Base-by-base conservation (phyloP, 179 eudicot species). In the Spinacia oleracea region DNA sequence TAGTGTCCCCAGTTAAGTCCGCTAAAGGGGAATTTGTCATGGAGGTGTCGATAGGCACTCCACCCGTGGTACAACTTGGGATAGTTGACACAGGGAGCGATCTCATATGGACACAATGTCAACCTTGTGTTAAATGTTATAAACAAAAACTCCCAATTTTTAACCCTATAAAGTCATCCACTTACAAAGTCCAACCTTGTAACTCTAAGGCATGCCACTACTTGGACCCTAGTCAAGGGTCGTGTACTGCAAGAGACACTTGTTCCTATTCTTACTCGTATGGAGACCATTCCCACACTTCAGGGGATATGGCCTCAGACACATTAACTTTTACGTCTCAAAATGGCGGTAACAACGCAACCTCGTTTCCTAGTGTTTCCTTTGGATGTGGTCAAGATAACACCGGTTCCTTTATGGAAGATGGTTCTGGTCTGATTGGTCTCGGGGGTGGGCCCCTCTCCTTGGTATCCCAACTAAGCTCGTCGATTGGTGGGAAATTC, bases 11-110 rank as follows among this genome's bases (percentile, higher is more conserved):
- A 2, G 70, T 89, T 20, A 21, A 1, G 4, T 20, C 87, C 0
- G 55, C 60, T 11, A 29, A 9, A 0, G 89, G 89, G 0, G 93
- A 90, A 46, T 90, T 88, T 53, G 72, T 87, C 11, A 89, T 92
- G 94, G 86, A 87, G 55, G 29, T 90, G 12, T 81, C 83, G 9
- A 25, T 89, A 1, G 97, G 97, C 0, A 90, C 91, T 5, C 94
- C 92, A 0, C 91, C 89, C 0, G 72, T 86, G 14, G 27, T 73
- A 2, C 70, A 86, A 27, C 59, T 77, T 1, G 90, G 78, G 0
- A 77, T 90, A 9, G 91, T 81, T 5, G 97, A 89, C 53, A 89
- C 93, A 0, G 92, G 93, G 2, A 89, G 92, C 31, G 91, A 90
- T 42, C 81, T 89, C 5, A 84, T 78, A 1, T 92, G 97, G 97